Conservation (phyloP, 1,139 yeast genomes). For the Chernovozyma sophiae-reginae region DNA sequence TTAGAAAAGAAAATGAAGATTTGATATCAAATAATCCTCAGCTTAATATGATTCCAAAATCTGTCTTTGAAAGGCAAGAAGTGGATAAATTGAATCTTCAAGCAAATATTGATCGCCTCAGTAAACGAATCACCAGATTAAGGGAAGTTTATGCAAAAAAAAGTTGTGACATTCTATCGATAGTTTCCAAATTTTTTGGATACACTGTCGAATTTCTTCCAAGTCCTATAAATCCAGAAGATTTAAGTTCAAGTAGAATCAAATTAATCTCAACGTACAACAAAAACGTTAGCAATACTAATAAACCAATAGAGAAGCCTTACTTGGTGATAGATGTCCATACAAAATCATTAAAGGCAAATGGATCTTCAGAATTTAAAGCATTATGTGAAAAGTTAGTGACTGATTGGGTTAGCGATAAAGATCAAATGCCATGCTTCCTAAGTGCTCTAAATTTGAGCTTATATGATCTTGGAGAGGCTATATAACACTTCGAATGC, state of each 20-base stretch:
- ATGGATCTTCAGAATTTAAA: slow-evolving; percentile 43
- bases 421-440: slow-evolving; percentile 74
- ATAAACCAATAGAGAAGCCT: slow-evolving; percentile 19
- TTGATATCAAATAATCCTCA: slow-evolving; percentile 27
- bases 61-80: slow-evolving; percentile 63
- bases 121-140: slow-evolving; percentile 58
- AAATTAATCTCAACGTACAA: slow-evolving; percentile 60
- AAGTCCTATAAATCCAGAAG: slow-evolving; percentile 51
- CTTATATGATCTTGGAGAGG: slow-evolving; percentile 39
- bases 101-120: slow-evolving; percentile 44
- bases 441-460: slow-evolving; percentile 71
- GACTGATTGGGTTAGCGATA: slow-evolving; percentile 63
- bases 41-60: slow-evolving; percentile 43
- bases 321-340: slow-evolving; percentile 38
- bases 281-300: too few species aligned
- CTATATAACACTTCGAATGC: too few species aligned
- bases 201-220: slow-evolving; percentile 69
- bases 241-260: slow-evolving; percentile 42
- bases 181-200: slow-evolving; percentile 68
- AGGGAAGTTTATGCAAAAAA: slow-evolving; percentile 64
- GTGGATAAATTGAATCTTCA: slow-evolving; percentile 51
- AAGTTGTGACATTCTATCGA: slow-evolving; percentile 68
- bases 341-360: slow-evolving; percentile 35
- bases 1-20: slow-evolving; percentile 60
- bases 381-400: slow-evolving; percentile 54